These are phyloP conservation scores for Saposhnikovia divaricata DNA, from an alignment of 129 eudicot genomes.

Conservation along the genomic window DNA sequence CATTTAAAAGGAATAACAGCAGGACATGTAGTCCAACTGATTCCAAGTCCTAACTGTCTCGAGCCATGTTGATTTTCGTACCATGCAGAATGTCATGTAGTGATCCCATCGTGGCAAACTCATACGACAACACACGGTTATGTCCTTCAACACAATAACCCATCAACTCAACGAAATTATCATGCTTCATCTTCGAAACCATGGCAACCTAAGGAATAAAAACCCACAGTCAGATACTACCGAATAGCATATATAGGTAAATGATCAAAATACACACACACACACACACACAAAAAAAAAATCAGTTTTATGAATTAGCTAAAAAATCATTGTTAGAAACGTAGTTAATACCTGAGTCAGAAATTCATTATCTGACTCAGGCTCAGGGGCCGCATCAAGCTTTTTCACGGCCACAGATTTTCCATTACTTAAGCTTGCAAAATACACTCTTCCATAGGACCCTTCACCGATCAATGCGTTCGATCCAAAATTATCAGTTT, in stretches of 20 bases:
- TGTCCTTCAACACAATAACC: conserved; percentile 75
- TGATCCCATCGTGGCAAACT: conserved; percentile 86
- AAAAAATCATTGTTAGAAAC: not conserved
- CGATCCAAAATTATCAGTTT: conserved; percentile 88
- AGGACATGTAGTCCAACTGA: not conserved
- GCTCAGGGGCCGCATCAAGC: conserved; percentile 84
- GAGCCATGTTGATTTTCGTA: conserved; percentile 10
- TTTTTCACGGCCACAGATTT: conserved; percentile 83
- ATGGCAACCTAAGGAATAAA: conserved; percentile 40
- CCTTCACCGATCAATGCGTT: conserved; percentile 93
- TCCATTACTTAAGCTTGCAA: conserved; percentile 55
- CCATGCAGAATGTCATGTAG: conserved; percentile 79
- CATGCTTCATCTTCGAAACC: conserved; percentile 76
- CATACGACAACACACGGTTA: conserved; percentile 66
- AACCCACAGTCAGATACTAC: not conserved
- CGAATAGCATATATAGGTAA: not conserved
- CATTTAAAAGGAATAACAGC: not conserved
- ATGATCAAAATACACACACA: too few relatives aligned
- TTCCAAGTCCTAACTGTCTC: conserved; percentile 4
- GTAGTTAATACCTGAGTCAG: conserved; percentile 53
- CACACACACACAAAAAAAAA: not conserved
- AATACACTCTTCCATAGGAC: conserved; percentile 88
- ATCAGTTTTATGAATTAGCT: not conserved
- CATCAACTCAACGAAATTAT: conserved; percentile 55
- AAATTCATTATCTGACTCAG: conserved; percentile 72